phyloP scores from a whole-genome alignment of 2,329 filamentous ascomycete genomes.

The Leptodontidium sp. region DNA sequence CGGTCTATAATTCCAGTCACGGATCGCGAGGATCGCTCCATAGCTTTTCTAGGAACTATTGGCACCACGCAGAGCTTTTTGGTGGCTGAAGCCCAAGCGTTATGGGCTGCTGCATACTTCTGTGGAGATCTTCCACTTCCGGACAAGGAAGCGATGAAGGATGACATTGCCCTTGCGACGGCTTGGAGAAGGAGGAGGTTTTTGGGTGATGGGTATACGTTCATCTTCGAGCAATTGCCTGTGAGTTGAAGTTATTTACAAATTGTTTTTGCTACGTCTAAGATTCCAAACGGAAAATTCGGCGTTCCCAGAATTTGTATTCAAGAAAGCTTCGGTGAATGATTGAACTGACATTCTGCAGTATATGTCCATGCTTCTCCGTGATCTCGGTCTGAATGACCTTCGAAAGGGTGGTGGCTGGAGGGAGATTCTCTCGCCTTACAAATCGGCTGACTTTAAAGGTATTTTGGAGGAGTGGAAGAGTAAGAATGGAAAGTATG shows the following conservation, averaged over 20 bases:
- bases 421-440: constrained; percentile 26
- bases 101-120: constrained; percentile 29
- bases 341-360: background rate
- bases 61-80: constrained; percentile 16
- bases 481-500: background rate
- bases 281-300: background rate
- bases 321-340: background rate
- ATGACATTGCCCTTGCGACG: constrained; percentile 19
- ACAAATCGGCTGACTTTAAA: constrained; percentile 23
- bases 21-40: constrained; percentile 11
- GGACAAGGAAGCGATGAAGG: constrained; percentile 21
- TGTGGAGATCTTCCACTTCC: constrained; percentile 4
- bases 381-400: constrained; percentile 31
- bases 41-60: constrained; percentile 21
- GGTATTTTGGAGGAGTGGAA: constrained; percentile 31
- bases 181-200: constrained; percentile 30
- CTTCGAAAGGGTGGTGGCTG: constrained; percentile 28
- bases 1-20: constrained; percentile 12
- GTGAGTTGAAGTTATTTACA: constrained; percentile 17
- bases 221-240: constrained; percentile 26
- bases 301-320: background rate
- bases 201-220: constrained; percentile 28
- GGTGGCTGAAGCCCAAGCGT: constrained; percentile 28
- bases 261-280: background rate
- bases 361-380: constrained; percentile 25